Evolutionary conservation across 75 land plant species (phyloP).

Genomic region (Cunninghamia lanceolata): DNA sequence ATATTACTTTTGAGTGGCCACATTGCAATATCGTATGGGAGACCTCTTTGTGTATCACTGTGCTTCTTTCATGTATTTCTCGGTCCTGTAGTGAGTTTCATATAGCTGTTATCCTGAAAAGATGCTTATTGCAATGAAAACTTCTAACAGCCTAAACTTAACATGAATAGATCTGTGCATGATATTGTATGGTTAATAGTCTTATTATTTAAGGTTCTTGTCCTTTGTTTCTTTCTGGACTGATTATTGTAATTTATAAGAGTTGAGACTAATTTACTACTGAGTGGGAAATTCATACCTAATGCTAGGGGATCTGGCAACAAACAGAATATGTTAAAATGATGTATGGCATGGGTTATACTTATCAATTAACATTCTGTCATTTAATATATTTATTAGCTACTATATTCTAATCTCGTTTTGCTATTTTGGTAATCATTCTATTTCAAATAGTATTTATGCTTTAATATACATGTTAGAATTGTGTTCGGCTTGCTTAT

Average conservation of each 20-base stretch:
- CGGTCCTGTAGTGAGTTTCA: not conserved
- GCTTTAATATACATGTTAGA: not conserved
- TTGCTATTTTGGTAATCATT: too few species aligned
- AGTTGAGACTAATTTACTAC: not conserved
- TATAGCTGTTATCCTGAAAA: not conserved
- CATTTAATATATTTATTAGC: not conserved
- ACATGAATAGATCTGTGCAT: not conserved
- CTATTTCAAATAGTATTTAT: too few species aligned
- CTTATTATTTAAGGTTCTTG: not conserved
- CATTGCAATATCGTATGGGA: not conserved
- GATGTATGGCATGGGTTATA: not conserved
- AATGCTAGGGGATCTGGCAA: not conserved
- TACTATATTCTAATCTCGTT: too few species aligned
- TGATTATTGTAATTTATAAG: not conserved
- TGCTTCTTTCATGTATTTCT: not conserved
- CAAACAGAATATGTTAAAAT: not conserved
- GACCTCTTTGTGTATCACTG: not conserved
- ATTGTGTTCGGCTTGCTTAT: not conserved
- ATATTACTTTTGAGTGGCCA: not conserved
- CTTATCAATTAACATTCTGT: not conserved
- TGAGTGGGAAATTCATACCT: not conserved
- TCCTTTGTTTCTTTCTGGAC: not conserved
- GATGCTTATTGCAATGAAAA: not conserved
- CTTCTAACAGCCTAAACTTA: not conserved
- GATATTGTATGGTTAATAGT: not conserved